Base-by-base conservation (phyloP, 345 rosid species). In the Linum trigynum region DNA sequence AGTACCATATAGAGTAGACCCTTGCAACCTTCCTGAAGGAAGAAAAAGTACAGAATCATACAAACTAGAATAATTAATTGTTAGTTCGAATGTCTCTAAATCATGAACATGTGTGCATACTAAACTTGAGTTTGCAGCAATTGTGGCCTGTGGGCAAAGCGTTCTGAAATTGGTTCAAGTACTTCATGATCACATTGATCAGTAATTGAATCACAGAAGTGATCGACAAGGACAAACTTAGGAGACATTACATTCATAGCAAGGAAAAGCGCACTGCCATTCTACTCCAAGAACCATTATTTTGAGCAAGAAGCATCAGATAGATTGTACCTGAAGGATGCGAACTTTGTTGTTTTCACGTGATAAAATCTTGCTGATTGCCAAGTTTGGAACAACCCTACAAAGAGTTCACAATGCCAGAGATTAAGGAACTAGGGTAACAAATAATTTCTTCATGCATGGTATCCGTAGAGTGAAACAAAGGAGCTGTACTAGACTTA, bases 331-430 rank as follows among this genome's bases (percentile, higher is more conserved):
- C 97, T 92, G 99, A 69, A 88, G 79, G 79, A 92, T 85, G 68
- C 96, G 89, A 15, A 92, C 96, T 84, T 80, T 84, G 76, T 88
- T 86, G 87, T 90, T 92, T 78, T 90, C 97, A 40, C 96, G 83
- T 5, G 86, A 90, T 75, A 92, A 69, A 73, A 92, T 77, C 83
- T 82, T 92, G 81, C 98, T 84, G 71, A 92, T 92, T 39, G 94
- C 97, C 77, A 92, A 78, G 74, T 90, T 92, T 66, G 97, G 98
- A 79, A 92, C 97, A 60, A 92, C 80, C 86, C 98, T 92, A 90
- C 69, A 69, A 77, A 42, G 61, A 11, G 69, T 60, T 59, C 23
- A 38, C 65, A 65, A 38, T 3, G 36, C 2, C 6, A 57, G 37
- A 57, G 38, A n/a, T 35, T 4, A 59, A 63, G 59, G 17, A 68